These are phyloP conservation scores for Curvularia lunata DNA, from an alignment of 2,329 filamentous ascomycete genomes.

Conservation along the genomic window DNA sequence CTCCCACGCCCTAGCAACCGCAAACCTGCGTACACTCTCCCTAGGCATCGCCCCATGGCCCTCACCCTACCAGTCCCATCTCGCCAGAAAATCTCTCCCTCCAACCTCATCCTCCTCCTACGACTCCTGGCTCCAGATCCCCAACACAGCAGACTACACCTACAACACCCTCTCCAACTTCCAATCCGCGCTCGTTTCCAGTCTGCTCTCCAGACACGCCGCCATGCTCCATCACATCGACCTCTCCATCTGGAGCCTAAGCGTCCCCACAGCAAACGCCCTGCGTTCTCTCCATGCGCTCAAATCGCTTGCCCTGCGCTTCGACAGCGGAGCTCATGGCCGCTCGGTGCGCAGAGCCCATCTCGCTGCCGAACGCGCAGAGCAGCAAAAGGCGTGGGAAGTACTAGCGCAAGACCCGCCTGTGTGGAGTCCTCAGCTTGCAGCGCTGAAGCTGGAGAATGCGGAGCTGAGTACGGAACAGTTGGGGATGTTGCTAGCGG, in stretches of 20 bases:
- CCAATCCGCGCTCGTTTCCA: slow-evolving; percentile 36
- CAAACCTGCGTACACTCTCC: slow-evolving; percentile 68
- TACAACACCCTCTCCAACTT: slow-evolving; percentile 35
- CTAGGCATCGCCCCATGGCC: slow-evolving; percentile 69
- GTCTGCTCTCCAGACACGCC: slow-evolving; percentile 36
- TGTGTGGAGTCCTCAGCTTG: slow-evolving; percentile 26
- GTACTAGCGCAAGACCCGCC: slow-evolving; percentile 12
- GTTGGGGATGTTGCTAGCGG: slow-evolving; percentile 26
- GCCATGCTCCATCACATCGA: slow-evolving; percentile 35
- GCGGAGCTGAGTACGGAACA: slow-evolving; percentile 26
- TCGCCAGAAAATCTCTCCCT: slow-evolving; percentile 42
- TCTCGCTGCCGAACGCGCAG: slow-evolving; percentile 10
- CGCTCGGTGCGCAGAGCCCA: slow-evolving; percentile 20
- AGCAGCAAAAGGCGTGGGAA: slow-evolving; percentile 30
- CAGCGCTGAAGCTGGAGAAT: slow-evolving; percentile 30
- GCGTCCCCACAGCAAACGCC: slow-evolving; percentile 29
- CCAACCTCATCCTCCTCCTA: neutral
- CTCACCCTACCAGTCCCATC: slow-evolving; percentile 47
- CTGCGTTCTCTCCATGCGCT: slow-evolving; percentile 31
- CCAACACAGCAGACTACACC: slow-evolving; percentile 24
- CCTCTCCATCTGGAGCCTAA: slow-evolving; percentile 40
- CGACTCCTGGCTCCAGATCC: slow-evolving; percentile 6
- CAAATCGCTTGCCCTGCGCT: slow-evolving; percentile 30
- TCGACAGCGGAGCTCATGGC: slow-evolving; percentile 29
- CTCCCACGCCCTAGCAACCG: slow-evolving; percentile 37